phyloP scores from a whole-genome alignment of 805 yeast species.

The Myxozyma vanderwaltii region DNA sequence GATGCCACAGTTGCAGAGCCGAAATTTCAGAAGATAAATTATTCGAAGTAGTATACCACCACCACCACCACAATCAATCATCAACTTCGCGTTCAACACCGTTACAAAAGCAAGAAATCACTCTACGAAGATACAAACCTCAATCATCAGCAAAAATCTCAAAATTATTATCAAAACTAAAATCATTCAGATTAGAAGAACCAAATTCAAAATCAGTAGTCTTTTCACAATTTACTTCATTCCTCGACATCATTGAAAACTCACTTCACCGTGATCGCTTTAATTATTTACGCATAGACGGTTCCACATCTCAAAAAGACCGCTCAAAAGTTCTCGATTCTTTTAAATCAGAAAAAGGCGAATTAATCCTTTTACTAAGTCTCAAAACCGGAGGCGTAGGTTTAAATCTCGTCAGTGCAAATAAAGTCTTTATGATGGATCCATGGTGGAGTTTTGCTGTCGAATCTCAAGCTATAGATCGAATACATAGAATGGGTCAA shows the following conservation, averaged over 20 bases:
- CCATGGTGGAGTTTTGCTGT: conserved; percentile 95
- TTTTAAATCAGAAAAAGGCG: conserved; percentile 49
- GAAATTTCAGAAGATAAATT: conserved; percentile 54
- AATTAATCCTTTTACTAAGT: conserved; percentile 64
- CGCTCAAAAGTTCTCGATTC: conserved; percentile 61
- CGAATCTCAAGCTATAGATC: conserved; percentile 43
- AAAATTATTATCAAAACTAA: conserved; percentile 64
- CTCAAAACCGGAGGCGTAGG: conserved; percentile 96
- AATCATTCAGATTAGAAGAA: conserved; percentile 54
- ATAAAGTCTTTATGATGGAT: conserved; percentile 85
- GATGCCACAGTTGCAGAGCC: conserved; percentile 79
- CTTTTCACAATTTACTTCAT: conserved; percentile 87
- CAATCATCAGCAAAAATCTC: conserved; percentile 69
- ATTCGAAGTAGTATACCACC: conserved; percentile 47
- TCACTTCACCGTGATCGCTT: conserved; percentile 59
- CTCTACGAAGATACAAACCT: conserved; percentile 40
- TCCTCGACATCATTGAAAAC: conserved; percentile 68
- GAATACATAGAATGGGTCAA: conserved; percentile 92
- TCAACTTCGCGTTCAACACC: too few species aligned
- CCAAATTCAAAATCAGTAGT: conserved; percentile 78
- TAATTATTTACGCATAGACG: conserved; percentile 74
- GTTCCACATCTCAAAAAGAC: conserved; percentile 66
- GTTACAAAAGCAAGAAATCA: conserved; percentile 35
- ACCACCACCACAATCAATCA: too few species aligned
- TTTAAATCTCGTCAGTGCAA: conserved; percentile 79